Conservation (phyloP, 164 flowering plant genomes). For the Piper longum region DNA sequence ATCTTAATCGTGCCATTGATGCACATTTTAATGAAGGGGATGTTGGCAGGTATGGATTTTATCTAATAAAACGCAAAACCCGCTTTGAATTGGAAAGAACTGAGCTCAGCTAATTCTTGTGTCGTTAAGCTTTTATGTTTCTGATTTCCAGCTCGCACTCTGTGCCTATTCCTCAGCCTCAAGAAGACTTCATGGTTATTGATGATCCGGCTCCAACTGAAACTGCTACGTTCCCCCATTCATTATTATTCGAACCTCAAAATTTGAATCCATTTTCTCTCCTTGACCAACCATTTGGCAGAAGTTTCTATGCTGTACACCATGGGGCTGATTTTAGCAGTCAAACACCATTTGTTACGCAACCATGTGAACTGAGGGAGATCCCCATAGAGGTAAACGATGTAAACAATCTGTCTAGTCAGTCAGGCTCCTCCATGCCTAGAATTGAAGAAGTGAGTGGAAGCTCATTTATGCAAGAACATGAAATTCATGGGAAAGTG, state of each 20-base stretch:
- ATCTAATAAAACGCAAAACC: no score
- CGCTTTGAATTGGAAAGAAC: no score
- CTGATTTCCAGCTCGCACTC: constrained; percentile 24
- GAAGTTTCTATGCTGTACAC: constrained; percentile 31
- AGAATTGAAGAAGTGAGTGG: constrained; percentile 63
- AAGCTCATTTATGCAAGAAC: constrained; percentile 24
- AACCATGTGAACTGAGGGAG: constrained; percentile 83
- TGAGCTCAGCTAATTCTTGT: no score
- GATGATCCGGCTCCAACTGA: constrained; percentile 43
- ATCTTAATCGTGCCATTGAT: constrained; percentile 86
- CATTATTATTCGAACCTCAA: constrained; percentile 27
- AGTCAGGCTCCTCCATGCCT: constrained; percentile 32
- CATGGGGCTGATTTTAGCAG: constrained; percentile 16
- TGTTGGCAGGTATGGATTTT: constrained; percentile 24
- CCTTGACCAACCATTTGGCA: constrained; percentile 33
- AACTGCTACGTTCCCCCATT: constrained; percentile 18
- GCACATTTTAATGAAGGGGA: constrained; percentile 73
- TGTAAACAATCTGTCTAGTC: constrained; percentile 29
- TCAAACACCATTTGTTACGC: constrained; percentile 47
- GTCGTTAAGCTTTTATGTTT: background rate
- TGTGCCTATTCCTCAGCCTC: constrained; percentile 21
- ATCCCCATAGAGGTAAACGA: constrained; percentile 80
- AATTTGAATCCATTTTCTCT: constrained; percentile 42
- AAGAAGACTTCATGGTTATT: constrained; percentile 66
- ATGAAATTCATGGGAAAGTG: constrained; percentile 46